Evolutionary conservation across 1,284 basidiomycete species (phyloP).

Genomic region (Marasmius fiardii): DNA sequence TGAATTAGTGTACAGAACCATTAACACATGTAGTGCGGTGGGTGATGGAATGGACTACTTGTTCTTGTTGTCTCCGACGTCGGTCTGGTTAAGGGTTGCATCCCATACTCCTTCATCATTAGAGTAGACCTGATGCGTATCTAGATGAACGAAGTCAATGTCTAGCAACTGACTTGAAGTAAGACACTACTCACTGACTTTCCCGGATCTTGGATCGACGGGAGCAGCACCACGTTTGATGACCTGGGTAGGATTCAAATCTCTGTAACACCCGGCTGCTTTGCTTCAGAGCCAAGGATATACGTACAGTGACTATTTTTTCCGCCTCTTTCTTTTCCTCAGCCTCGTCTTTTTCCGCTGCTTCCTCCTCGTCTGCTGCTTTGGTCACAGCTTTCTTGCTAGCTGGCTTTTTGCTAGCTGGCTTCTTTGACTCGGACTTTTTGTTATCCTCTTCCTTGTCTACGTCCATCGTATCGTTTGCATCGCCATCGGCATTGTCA

Average conservation of each 20-base stretch:
- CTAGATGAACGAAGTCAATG: constrained; percentile 24
- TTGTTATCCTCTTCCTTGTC: constrained; percentile 19
- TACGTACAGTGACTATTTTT: constrained; percentile 30
- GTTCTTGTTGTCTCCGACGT: constrained; percentile 59
- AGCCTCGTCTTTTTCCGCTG: constrained; percentile 20
- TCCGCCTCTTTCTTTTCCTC: constrained; percentile 20
- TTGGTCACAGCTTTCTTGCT: constrained; percentile 35
- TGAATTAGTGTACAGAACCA: constrained; percentile 17
- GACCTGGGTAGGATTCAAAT: constrained; percentile 23
- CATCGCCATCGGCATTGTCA: constrained; percentile 19
- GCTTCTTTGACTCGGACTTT: constrained; percentile 17
- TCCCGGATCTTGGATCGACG: constrained; percentile 48
- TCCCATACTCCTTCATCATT: constrained; percentile 53
- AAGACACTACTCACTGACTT: constrained; percentile 39
- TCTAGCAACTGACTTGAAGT: not conserved
- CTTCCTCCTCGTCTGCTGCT: constrained; percentile 17
- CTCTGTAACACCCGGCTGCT: not conserved
- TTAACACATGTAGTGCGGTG: constrained; percentile 1
- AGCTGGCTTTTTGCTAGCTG: constrained; percentile 22
- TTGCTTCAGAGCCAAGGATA: constrained; percentile 7
- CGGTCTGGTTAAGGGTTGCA: constrained; percentile 69
- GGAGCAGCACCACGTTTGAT: constrained; percentile 59
- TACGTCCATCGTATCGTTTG: constrained; percentile 18
- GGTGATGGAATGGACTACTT: constrained; percentile 35
- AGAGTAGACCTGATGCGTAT: constrained; percentile 53